Conservation (phyloP, 441 rosid species). For the Hura crepitans region DNA sequence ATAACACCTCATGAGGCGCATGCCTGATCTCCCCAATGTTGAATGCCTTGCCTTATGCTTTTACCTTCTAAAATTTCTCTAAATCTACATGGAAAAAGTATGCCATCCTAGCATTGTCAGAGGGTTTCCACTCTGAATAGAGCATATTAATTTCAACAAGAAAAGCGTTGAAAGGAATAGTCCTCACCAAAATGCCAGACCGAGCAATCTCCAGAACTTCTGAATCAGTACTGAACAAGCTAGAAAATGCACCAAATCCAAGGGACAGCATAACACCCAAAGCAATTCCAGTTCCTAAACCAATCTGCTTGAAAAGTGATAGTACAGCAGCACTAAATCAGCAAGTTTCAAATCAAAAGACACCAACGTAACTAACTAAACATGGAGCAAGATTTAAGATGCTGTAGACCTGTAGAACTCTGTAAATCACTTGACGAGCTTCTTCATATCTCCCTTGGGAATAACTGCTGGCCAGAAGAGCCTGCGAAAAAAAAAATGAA, state of each 20-base stretch:
- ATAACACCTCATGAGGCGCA: background rate
- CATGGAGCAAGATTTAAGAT: background rate
- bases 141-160: background rate
- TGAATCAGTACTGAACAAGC: constrained; percentile 65
- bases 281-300: constrained; percentile 65
- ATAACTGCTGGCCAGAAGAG: constrained; percentile 74
- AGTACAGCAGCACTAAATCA: constrained; percentile 14
- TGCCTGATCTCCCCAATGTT: background rate
- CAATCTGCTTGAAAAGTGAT: constrained; percentile 49
- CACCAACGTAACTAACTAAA: constrained; percentile 3
- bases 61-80: background rate
- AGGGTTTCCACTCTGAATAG: constrained; percentile 1
- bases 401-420: constrained; percentile 57
- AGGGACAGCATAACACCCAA: constrained; percentile 61
- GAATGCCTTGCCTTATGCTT: background rate
- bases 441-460: constrained; percentile 66
- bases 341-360: background rate
- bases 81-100: background rate
- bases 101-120: background rate
- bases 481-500: constrained; percentile 47
- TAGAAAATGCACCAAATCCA: constrained; percentile 70
- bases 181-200: constrained; percentile 72
- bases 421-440: constrained; percentile 59
- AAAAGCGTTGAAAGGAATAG: background rate
- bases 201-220: constrained; percentile 72